A percentile compares a stretch with the other conserved stretches of the same genome.
These are phyloP conservation scores for Macaranga tanarius DNA, from an alignment of 441 rosid species.

Conservation along the genomic window DNA sequence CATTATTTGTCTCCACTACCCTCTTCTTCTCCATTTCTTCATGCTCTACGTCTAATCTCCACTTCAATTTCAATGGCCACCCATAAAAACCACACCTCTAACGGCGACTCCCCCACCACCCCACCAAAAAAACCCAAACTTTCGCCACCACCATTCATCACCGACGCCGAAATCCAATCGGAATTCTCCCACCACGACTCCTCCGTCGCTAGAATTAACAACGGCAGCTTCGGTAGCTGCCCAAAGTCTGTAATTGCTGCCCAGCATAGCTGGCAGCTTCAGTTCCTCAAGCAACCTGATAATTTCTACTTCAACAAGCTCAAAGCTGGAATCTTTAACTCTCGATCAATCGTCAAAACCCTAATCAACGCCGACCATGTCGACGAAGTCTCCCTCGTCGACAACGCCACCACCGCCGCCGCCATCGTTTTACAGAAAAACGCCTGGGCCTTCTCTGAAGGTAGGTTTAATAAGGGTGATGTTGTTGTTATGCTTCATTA, in stretches of 20 bases:
- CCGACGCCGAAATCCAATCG: constrained; percentile 44
- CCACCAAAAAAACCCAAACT: constrained; percentile 41
- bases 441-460: constrained; percentile 73
- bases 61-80: constrained; percentile 22
- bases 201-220: constrained; percentile 63
- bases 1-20: constrained; percentile 13
- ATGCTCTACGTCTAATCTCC: not conserved
- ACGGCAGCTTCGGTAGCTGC: constrained; percentile 91
- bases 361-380: constrained; percentile 72
- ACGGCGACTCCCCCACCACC: constrained; percentile 26
- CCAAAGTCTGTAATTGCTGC: constrained; percentile 64
- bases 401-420: constrained; percentile 90
- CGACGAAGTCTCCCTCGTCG: constrained; percentile 75
- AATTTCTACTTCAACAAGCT: constrained; percentile 63
- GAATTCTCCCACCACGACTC: constrained; percentile 83
- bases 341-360: constrained; percentile 48
- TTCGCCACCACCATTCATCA: constrained; percentile 29
- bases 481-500: constrained; percentile 83
- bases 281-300: constrained; percentile 74
- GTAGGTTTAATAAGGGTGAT: constrained; percentile 59
- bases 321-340: constrained; percentile 47
- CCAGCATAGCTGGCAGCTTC: constrained; percentile 60
- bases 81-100: not conserved
- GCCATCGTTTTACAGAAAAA: constrained; percentile 71
- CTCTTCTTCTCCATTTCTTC: constrained; percentile 21